These are phyloP conservation scores for Fusarium avenaceum DNA, from an alignment of 2,329 filamentous ascomycete species.

Conservation along the genomic window DNA sequence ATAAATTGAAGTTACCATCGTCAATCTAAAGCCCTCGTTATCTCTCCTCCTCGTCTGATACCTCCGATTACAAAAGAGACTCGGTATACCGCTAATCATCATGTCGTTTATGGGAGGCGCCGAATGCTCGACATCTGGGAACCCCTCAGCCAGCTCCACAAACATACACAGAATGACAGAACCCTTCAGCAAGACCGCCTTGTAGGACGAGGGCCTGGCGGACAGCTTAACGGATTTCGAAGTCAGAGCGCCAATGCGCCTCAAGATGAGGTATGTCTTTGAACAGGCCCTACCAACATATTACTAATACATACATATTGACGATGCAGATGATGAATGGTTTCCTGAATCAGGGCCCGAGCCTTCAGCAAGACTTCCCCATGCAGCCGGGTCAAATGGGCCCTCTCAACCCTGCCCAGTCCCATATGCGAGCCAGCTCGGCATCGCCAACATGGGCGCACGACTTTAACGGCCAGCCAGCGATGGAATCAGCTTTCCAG, in stretches of 20 bases:
- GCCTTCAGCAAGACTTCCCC: slow-evolving; percentile 67
- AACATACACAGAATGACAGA: slow-evolving; percentile 97
- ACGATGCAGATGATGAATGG: slow-evolving; percentile 85
- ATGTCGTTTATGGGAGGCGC: slow-evolving; percentile 98
- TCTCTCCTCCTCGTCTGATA: neutral
- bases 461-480: slow-evolving; percentile 69
- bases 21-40: slow-evolving; percentile 5
- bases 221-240: slow-evolving; percentile 81
- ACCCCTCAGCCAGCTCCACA: slow-evolving; percentile 96
- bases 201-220: slow-evolving; percentile 78
- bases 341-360: slow-evolving; percentile 85
- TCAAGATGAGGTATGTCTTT: slow-evolving; percentile 76
- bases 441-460: slow-evolving; percentile 68
- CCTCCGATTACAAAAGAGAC: slow-evolving; percentile 21
- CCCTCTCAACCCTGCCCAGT: slow-evolving; percentile 64
- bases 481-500: slow-evolving; percentile 80
- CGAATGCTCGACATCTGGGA: slow-evolving; percentile 96
- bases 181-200: slow-evolving; percentile 92
- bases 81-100: slow-evolving; percentile 45
- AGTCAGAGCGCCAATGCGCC: slow-evolving; percentile 76
- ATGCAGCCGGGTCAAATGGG: slow-evolving; percentile 62
- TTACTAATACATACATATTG: slow-evolving; percentile 50
- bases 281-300: slow-evolving; percentile 25
- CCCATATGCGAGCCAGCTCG: slow-evolving; percentile 66
- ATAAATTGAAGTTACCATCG: slow-evolving; percentile 6